These are phyloP conservation scores for Cupressus sempervirens DNA, from an alignment of 75 land plant species.

Conservation along the genomic window DNA sequence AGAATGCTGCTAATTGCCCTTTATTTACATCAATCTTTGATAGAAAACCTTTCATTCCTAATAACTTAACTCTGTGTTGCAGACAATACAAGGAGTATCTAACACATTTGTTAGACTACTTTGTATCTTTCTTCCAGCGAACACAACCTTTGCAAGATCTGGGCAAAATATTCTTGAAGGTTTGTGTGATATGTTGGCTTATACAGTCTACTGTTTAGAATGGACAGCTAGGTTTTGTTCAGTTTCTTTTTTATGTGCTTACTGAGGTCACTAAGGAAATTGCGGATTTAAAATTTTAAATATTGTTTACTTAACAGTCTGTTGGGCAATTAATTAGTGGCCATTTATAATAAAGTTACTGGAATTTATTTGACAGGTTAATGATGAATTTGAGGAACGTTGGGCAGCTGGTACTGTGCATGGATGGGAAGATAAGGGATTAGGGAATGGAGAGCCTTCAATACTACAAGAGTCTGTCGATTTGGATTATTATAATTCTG, in stretches of 20 bases:
- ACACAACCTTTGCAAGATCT: conserved; percentile 94
- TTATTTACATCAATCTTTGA: neutral
- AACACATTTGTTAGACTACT: conserved; percentile 59
- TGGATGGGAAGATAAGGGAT: conserved; percentile 83
- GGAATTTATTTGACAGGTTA: conserved; percentile 44
- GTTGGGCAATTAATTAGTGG: neutral
- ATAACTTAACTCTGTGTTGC: conserved; percentile 9
- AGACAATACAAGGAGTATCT: conserved; percentile 87
- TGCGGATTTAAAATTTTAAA: neutral
- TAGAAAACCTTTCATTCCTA: neutral
- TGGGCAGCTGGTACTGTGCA: conserved; percentile 64
- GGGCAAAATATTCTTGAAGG: conserved; percentile 87
- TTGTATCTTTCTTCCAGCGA: conserved; percentile 75
- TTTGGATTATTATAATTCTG: conserved; percentile 78
- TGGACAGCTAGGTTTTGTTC: neutral
- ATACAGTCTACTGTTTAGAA: neutral
- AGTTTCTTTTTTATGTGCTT: neutral
- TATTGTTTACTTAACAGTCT: neutral
- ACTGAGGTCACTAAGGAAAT: neutral
- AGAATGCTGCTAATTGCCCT: neutral
- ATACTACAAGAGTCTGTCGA: conserved; percentile 45
- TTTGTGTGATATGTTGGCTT: conserved; percentile 10
- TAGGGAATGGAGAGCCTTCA: conserved; percentile 50
- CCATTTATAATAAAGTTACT: neutral
- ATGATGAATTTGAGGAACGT: conserved; percentile 83